Evolutionary conservation across 2,329 filamentous ascomycete genomes (phyloP), one percentile per base, ranked within the genome.

Genomic region (Pseudocercospora fijiensis): DNA sequence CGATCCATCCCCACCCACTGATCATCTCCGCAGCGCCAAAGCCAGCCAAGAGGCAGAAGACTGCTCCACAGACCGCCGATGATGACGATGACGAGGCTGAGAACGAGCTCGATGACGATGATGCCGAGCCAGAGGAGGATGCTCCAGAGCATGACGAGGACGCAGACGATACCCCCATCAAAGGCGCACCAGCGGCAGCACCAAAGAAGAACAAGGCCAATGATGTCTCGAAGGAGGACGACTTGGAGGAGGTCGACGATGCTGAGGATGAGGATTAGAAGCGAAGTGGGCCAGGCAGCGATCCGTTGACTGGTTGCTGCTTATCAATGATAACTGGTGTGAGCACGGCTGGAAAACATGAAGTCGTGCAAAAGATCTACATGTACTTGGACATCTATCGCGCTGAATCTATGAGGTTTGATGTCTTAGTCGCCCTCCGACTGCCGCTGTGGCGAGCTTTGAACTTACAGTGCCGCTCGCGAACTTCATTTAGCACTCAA

Each of bases 141-240:
- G 71, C 70, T n/a, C 71, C 73, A 2, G 74, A 76, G 6, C 71
- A 74, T 4, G 75, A 76, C 10, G 75, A 76, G 18, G 64, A 64
- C 22, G 69, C 70, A 13, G 72, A 72, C 11, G 70, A 70, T 47
- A 74, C 73, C 9, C 68, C 69, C 7, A 67, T 68, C 26, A 66
- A 62, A 18, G 60, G 70, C 18, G 74, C 71, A 8, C 73, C 74
- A 49, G 70, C 74, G 11, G 72, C 70, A 47, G 68, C 69, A 27
- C 73, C 73, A 26, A 74, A 75, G 63, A 61, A 66, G 43, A 65
- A 64, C 43, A 75, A 74, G 68, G 70, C 66, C 18, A 67, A 64
- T 20, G 66, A 64, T 10, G 69, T 74, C 24, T 73, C 74, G 18
- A 74, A 75, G 67, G 73, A 75, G 64, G 67, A 69, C 28, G 68